Evolutionary conservation across 495 filamentous ascomycete genomes (phyloP), one percentile per base, ranked within the genome.

Genomic region (Thermothielavioides terrestris): DNA sequence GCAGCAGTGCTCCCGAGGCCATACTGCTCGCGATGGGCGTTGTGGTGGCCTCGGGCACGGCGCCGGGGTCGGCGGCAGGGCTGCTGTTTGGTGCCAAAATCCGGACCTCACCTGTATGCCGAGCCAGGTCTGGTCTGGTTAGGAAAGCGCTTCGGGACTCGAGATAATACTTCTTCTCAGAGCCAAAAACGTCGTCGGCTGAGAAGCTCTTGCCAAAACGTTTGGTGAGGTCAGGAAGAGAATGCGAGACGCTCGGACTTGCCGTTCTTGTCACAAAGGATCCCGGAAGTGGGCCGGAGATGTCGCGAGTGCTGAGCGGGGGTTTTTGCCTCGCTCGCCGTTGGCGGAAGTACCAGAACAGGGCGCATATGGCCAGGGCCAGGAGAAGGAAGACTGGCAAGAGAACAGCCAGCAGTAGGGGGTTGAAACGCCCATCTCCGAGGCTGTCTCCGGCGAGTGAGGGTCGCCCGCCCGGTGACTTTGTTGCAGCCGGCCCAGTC

Each of bases 231-330:
- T 57, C 59, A 3, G 54, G 54, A 14, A 56, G 49, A 17, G 52
- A 35, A 12, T 49, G 37, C 0, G 42, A 18, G 10, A 17, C 32
- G 36, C 18, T 12, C 10, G 14, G 40, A 2, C 34, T 27, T 18
- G 22, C n/a, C 14, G 42, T 34, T 20, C 63, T 61, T 18, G 57
- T 57, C 27, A 62, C 58, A 40, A 71, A 67, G 15, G 45, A 64
- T 22, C 68, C 67, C 4, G 69, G 66, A 5, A 74, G 36, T 26
- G 69, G 68, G 8, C 64, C 68, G 1, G 69, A 72, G n/a, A 74
- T 66, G 42, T 74, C 59, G 9, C 57, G 46, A 11, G 61, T 56
- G 11, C 46, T 54, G 36, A 62, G 46, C 22, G 32, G 40, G 3
- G 50, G 38, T 20, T 21, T 45, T 22, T 32, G 23, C 3, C 23